phyloP scores from a whole-genome alignment of 306 rosid genomes.

The Fagus crenata region DNA sequence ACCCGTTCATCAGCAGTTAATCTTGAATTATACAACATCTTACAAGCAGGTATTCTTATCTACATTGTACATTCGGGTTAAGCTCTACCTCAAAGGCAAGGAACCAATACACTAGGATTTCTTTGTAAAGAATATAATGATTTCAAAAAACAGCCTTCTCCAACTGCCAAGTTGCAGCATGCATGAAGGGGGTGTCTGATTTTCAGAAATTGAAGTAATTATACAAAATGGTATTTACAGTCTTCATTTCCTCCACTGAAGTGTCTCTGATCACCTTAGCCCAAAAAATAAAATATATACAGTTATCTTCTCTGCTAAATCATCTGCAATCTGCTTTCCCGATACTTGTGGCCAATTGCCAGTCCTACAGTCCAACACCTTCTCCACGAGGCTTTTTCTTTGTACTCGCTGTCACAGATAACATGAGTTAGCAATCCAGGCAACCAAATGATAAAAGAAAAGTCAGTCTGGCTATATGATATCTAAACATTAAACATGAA shows the following conservation, averaged over 20 bases:
- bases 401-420: constrained; percentile 40
- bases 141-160: not conserved
- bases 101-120: not conserved
- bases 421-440: constrained; percentile 24
- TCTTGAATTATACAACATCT: not conserved
- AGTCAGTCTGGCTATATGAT: not conserved
- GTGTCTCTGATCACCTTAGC: not conserved
- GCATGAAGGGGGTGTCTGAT: not conserved
- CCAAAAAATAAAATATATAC: constrained; percentile 8
- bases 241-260: not conserved
- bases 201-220: not conserved
- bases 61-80: not conserved
- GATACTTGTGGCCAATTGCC: not conserved
- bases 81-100: not conserved
- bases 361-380: constrained; percentile 43
- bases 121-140: not conserved
- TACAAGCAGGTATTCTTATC: not conserved
- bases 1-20: not conserved
- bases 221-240: constrained; percentile 35
- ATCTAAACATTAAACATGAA: not conserved
- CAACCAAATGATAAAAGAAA: not conserved
- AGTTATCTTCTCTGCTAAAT: not conserved
- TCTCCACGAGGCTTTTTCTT: constrained; percentile 77
- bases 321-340: constrained; percentile 3
- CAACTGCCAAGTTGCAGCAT: not conserved